These are phyloP conservation scores for Pyricularia grisea DNA, from an alignment of 2,329 filamentous ascomycete species.

Conservation along the genomic window DNA sequence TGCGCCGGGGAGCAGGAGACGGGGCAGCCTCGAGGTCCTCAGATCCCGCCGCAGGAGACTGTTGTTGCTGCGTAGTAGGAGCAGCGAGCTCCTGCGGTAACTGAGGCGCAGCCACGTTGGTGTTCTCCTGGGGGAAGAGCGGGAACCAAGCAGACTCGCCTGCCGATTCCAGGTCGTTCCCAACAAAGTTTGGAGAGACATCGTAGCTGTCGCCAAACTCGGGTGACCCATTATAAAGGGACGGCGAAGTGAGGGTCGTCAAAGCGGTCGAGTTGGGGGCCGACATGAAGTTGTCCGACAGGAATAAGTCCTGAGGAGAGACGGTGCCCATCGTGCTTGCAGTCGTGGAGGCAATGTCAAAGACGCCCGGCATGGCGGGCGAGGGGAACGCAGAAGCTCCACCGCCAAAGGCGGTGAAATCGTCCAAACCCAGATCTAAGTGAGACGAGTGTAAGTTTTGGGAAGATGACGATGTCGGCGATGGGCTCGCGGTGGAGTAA, in stretches of 20 bases:
- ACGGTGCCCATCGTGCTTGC: slow-evolving; percentile 58
- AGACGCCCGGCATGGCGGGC: slow-evolving; percentile 37
- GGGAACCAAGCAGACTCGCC: slow-evolving; percentile 58
- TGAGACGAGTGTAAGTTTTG: slow-evolving; percentile 20
- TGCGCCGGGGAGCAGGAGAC: slow-evolving; percentile 32
- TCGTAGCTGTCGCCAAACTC: slow-evolving; percentile 62
- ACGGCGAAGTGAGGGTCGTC: slow-evolving; percentile 78
- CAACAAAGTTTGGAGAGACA: slow-evolving; percentile 67
- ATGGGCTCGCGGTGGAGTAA: not conserved
- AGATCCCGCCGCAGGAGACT: slow-evolving; percentile 32
- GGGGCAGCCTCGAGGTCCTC: slow-evolving; percentile 39
- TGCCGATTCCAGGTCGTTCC: slow-evolving; percentile 42
- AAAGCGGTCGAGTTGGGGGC: slow-evolving; percentile 74
- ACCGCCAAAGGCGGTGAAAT: slow-evolving; percentile 47
- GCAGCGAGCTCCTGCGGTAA: slow-evolving; percentile 11
- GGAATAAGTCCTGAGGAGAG: slow-evolving; percentile 72
- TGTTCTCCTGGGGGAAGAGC: slow-evolving; percentile 52
- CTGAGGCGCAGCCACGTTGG: slow-evolving; percentile 9
- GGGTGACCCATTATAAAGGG: slow-evolving; percentile 68
- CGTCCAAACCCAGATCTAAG: slow-evolving; percentile 48
- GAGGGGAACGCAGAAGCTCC: slow-evolving; percentile 43
- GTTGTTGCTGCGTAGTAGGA: slow-evolving; percentile 18
- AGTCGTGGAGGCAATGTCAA: slow-evolving; percentile 40
- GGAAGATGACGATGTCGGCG: not conserved
- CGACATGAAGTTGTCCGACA: slow-evolving; percentile 61